These are phyloP conservation scores for Coelastrella sp. DNA, from an alignment of 139 green algal genomes.

Conservation along the genomic window DNA sequence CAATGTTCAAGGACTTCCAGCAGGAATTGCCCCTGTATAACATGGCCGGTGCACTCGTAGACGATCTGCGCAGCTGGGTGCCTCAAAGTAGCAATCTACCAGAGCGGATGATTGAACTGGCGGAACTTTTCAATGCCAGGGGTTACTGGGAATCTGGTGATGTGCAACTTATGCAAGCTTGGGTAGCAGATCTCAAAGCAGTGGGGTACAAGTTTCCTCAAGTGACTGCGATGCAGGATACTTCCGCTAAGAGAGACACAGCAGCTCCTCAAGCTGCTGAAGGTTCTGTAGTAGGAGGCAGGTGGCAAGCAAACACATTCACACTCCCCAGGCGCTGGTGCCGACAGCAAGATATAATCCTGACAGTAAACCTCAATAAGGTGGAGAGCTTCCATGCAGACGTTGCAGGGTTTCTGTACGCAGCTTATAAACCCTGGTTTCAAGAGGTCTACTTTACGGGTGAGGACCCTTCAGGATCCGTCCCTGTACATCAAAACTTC, in stretches of 20 bases:
- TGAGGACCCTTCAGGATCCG: neutral
- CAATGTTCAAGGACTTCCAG: neutral
- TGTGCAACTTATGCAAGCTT: neutral
- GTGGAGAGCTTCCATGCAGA: neutral
- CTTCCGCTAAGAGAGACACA: too few relatives aligned
- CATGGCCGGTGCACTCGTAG: neutral
- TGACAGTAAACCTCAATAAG: neutral
- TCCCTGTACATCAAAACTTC: neutral
- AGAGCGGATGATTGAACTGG: neutral
- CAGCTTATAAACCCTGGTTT: neutral
- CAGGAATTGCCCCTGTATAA: neutral
- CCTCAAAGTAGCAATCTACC: neutral
- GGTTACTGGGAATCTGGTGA: neutral
- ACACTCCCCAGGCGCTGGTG: neutral
- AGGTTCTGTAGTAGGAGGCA: too few relatives aligned
- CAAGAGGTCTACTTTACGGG: neutral
- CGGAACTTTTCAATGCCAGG: neutral
- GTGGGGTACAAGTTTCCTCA: neutral
- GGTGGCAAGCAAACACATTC: neutral
- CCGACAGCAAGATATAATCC: neutral
- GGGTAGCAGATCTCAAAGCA: neutral
- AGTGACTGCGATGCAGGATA: too few relatives aligned
- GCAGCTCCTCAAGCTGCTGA: too few relatives aligned
- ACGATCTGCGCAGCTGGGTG: neutral
- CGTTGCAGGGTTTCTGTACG: neutral